Evolutionary conservation across 2,329 filamentous ascomycete genomes (phyloP).

Genomic region (Cytospora piceicola): DNA sequence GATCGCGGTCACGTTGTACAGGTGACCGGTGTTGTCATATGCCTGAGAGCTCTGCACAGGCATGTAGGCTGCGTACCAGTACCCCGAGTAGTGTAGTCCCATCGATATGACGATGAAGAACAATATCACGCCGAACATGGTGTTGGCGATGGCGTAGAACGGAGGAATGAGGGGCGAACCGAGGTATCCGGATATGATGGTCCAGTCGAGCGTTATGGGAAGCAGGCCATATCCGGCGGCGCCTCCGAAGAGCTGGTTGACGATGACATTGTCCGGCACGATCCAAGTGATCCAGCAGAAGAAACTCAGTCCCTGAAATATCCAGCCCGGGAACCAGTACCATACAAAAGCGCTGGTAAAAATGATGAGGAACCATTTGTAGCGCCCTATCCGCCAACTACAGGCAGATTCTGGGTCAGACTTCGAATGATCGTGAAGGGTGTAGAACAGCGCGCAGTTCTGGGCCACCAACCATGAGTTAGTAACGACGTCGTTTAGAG

Average conservation of each 20-base stretch:
- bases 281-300: conserved; percentile 53
- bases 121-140: conserved; percentile 54
- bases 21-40: conserved; percentile 65
- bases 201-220: conserved; percentile 46
- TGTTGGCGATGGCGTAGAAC: conserved; percentile 61
- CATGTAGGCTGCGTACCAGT: conserved; percentile 62
- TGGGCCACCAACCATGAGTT: neutral
- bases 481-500: neutral
- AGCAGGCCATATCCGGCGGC: conserved; percentile 43
- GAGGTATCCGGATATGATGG: conserved; percentile 52
- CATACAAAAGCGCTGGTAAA: conserved; percentile 56
- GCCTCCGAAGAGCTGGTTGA: conserved; percentile 54
- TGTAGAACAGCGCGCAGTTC: conserved; percentile 56
- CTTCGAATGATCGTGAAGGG: conserved; percentile 49
- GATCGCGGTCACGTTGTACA: conserved; percentile 65
- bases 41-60: conserved; percentile 64
- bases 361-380: conserved; percentile 64
- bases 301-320: conserved; percentile 54
- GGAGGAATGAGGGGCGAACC: conserved; percentile 55
- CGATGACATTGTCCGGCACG: conserved; percentile 48
- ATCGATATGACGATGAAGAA: conserved; percentile 63
- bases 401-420: conserved; percentile 54
- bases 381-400: conserved; percentile 68
- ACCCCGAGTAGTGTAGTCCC: conserved; percentile 61
- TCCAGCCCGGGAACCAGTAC: conserved; percentile 61